Base-by-base conservation (phyloP, 1,284 basidiomycete genomes). In the Ustilago lituana region DNA sequence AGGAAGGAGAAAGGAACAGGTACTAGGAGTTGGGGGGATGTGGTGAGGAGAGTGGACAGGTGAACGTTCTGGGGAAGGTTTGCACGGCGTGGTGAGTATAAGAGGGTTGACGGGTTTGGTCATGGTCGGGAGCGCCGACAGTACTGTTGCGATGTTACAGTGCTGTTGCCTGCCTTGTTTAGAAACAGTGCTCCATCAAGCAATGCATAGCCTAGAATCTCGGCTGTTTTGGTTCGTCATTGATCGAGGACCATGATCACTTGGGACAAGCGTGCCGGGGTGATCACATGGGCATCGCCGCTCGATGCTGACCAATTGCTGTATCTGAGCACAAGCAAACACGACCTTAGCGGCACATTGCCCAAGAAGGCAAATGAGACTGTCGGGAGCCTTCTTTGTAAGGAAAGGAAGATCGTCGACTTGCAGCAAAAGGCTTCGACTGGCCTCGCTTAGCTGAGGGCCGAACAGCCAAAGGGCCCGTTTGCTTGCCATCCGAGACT, bases 401-500 rank as follows among this genome's bases (percentile, higher is more conserved):
- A 45, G 49, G 55, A 52, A 64, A n/a, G n/a, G n/a, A n/a, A 35
- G 54, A 64, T 64, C 54, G 55, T 40, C 55, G 54, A 31, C 27
- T 45, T 31, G 54, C 54, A 58, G 35, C 39, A 31, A 22, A 38
- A 27, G 55, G 41, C 36, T 10, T 32, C 19, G 50, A 45, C 15
- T 20, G 17, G 38, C 35, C 31, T 45, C 38, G 36, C 51, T 48
- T 54, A 50, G 37, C 27, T 40, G 12, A 20, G 12, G 11, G 4
- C 6, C 23, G 23, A 24, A 32, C 14, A 33, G 48, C 24, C 35
- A 47, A 47, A 20, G 10, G 10, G 23, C 31, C 20, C 43, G 14
- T 33, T 29, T 15, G 31, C n/a, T 12, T 29, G 24, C 15, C 19
- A 3, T 15, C 6, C 6, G 11, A 23, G 46, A 17, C 24, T 23